A percentile compares a stretch with the other conserved stretches of the same genome.
phyloP scores from a whole-genome alignment of 805 yeast genomes.

The Candida silvicultrix region DNA sequence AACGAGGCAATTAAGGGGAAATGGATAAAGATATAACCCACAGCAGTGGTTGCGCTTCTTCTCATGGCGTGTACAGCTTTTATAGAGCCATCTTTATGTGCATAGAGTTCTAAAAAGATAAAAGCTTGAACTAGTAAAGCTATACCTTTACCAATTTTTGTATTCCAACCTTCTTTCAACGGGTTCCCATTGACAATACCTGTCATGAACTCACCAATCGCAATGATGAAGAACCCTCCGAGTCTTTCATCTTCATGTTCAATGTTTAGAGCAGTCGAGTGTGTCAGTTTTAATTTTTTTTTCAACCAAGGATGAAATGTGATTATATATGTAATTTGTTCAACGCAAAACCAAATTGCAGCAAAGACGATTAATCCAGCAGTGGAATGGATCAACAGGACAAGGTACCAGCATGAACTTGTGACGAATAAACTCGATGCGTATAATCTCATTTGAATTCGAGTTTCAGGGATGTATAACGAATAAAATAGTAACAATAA shows the following conservation, averaged over 20 bases:
- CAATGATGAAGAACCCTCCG: conserved; percentile 53
- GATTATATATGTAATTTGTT: conserved; percentile 29
- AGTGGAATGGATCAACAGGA: conserved; percentile 37
- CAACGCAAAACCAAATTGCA: conserved; percentile 33
- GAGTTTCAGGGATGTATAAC: conserved; percentile 39
- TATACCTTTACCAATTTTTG: conserved; percentile 41
- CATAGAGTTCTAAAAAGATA: conserved; percentile 44
- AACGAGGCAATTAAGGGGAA: conserved; percentile 45
- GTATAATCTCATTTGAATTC: conserved; percentile 41
- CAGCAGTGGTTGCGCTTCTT: conserved; percentile 38
- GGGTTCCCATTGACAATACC: conserved; percentile 43
- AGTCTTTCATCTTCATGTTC: conserved; percentile 63
- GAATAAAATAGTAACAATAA: conserved; percentile 30
- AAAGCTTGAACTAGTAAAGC: conserved; percentile 43
- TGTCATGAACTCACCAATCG: conserved; percentile 60
- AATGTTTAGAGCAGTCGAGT: conserved; percentile 55
- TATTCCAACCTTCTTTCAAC: conserved; percentile 35
- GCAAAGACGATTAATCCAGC: conserved; percentile 41
- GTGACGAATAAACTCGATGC: conserved; percentile 27
- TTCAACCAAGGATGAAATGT: conserved; percentile 44
- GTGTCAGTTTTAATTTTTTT: conserved; percentile 32
- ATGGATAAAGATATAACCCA: conserved; percentile 40
- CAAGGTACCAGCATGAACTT: conserved; percentile 41
- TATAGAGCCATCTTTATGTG: conserved; percentile 43
- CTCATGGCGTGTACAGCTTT: conserved; percentile 50